Evolutionary conservation across 1,139 yeast genomes (phyloP).

Genomic region (Debaryomyces udenii): DNA sequence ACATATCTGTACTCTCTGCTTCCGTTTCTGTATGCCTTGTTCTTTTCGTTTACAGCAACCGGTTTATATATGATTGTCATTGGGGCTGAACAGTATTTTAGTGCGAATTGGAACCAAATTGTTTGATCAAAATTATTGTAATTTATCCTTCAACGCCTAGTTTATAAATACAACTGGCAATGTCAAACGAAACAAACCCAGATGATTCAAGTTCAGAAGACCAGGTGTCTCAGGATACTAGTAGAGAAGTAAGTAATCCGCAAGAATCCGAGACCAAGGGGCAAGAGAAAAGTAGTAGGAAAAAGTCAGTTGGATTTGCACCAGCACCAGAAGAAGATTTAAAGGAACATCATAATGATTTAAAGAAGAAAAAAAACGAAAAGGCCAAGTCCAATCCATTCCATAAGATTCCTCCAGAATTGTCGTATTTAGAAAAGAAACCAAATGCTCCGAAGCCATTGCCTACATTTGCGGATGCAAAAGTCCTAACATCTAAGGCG

Average conservation of each 20-base stretch:
- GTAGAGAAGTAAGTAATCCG: no score
- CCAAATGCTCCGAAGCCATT: slow-evolving; percentile 27
- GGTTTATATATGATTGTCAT: not conserved
- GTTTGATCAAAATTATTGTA: no score
- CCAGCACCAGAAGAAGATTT: slow-evolving; percentile 43
- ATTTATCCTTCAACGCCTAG: no score
- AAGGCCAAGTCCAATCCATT: slow-evolving; percentile 35
- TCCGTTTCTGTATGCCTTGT: no score
- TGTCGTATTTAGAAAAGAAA: slow-evolving; percentile 39
- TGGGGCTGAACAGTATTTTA: no score
- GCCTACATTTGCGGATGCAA: not conserved
- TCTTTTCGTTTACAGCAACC: no score
- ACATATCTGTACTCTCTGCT: slow-evolving; percentile 19
- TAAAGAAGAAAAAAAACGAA: slow-evolving; percentile 30
- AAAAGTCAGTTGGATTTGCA: slow-evolving; percentile 47
- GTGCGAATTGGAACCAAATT: no score
- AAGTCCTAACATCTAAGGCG: not conserved
- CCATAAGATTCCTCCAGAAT: slow-evolving; percentile 49
- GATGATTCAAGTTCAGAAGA: not conserved
- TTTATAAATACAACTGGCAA: no score
- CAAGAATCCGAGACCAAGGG: no score
- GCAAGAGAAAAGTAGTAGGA: slow-evolving; percentile 15
- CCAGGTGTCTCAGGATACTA: not conserved
- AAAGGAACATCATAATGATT: slow-evolving; percentile 34
- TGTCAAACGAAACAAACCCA: no score